Evolutionary conservation across 2,329 filamentous ascomycete species (phyloP), one percentile per base, ranked within the genome.

Genomic region (Cryphonectria parasitica): DNA sequence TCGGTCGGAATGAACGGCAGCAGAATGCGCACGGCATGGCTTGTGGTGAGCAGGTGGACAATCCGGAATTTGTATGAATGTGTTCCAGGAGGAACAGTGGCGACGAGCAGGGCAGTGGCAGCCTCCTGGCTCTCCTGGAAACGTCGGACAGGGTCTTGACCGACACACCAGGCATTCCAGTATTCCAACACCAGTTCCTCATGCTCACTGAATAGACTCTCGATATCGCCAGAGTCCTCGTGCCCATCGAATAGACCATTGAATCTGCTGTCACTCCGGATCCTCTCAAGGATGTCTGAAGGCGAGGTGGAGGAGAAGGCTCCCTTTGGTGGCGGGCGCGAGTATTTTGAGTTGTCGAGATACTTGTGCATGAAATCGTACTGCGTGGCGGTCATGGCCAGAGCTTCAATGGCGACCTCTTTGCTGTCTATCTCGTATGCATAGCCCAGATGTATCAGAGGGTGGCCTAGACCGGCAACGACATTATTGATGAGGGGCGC

Each of bases 401-500:
- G 86, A 0, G 94, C 92, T 83, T 99, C 96, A 81, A 97, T 96
- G 64, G 91, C 95, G 28, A 98, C 79, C 74, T 97, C 95, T 71
- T 91, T 92, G 75, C 88, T 96, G 73, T 92, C 89, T 76, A 98
- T 86, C 82, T 99, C 95, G 77, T 92, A 95, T 13, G 94, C 96
- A 78, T 97, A 98, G n/a, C 90, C 95, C 2, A 99, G 86, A 77
- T 98, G 96, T 71, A 98, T 96, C n/a, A 98, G 84, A 1, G 95
- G 93, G 76, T 98, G 93, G 25, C 92, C 95, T 72, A 97, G 87
- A 68, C 93, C 94, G 61, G 90, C 87, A 68, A 97, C 89, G 54
- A 98, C 82, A 52, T 91, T 90, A 81, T 97, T 92, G 76, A 97
- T 88, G 70, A 99, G 81, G 5, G 95, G 95, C 77, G 92, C 85